phyloP scores from a whole-genome alignment of 352 stramenopile species.

The Phytophthora hibernalis region DNA sequence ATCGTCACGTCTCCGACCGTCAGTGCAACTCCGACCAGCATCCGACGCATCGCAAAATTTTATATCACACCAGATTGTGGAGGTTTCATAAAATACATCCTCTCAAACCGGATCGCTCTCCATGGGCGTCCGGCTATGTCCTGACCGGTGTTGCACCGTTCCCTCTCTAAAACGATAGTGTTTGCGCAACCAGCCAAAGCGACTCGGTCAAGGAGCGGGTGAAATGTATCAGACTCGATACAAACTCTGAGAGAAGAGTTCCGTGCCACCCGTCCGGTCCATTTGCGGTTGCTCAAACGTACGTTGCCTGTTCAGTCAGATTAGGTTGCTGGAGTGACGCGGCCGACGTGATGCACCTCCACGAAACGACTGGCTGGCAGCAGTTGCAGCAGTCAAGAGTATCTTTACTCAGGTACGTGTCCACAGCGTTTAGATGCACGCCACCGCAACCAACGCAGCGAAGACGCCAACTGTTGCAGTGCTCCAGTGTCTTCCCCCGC shows the following conservation, averaged over 20 bases:
- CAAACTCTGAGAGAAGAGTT: neutral
- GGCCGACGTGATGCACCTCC: neutral
- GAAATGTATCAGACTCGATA: constrained; percentile 2
- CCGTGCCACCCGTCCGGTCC: constrained; percentile 8
- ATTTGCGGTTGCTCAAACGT: neutral
- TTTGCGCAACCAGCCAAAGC: constrained; percentile 17
- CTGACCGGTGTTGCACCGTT: neutral
- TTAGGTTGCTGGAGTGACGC: constrained; percentile 5
- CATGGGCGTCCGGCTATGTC: neutral
- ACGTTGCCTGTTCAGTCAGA: neutral
- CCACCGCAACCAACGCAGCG: too few relatives aligned
- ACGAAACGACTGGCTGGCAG: constrained; percentile 14
- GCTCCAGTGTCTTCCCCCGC: too few relatives aligned
- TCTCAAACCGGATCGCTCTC: constrained; percentile 2
- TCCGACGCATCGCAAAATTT: too few relatives aligned
- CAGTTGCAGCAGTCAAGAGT: too few relatives aligned
- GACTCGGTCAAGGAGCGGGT: constrained; percentile 3
- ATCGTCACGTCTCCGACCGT: too few relatives aligned
- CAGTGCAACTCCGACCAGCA: too few relatives aligned
- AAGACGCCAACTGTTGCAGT: neutral
- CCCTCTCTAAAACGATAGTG: neutral
- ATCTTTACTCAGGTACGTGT: neutral
- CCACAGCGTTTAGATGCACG: neutral
- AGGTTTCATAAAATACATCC: too few relatives aligned
- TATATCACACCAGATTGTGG: too few relatives aligned